These are phyloP conservation scores for Candida quercuum DNA, from an alignment of 805 yeast species.

Conservation along the genomic window DNA sequence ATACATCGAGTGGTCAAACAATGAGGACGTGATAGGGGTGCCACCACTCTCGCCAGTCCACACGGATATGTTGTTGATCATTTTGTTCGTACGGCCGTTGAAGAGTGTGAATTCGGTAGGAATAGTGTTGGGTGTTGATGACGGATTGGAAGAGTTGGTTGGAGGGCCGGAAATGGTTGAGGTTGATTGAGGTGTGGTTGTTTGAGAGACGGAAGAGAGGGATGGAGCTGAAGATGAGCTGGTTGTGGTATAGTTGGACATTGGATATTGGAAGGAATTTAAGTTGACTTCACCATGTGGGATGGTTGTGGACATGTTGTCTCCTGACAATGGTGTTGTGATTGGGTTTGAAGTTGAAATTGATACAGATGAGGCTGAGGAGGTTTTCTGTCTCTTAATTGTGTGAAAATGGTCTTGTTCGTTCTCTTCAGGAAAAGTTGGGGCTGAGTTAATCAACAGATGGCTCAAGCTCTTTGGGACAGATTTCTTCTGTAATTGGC, in stretches of 20 bases:
- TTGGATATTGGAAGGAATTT: slow-evolving; percentile 16
- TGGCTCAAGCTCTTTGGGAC: slow-evolving; percentile 53
- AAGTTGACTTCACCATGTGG: slow-evolving; percentile 13
- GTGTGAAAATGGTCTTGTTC: slow-evolving; percentile 7
- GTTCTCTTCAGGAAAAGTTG: slow-evolving; percentile 24
- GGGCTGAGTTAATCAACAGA: slow-evolving; percentile 37
- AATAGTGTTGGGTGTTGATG: slow-evolving; percentile 14
- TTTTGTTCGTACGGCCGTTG: slow-evolving; percentile 46
- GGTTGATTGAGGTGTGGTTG: neutral
- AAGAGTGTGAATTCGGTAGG: slow-evolving; percentile 18
- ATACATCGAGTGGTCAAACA: slow-evolving; percentile 21
- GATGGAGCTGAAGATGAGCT: slow-evolving; percentile 5
- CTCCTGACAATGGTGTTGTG: slow-evolving; percentile 2
- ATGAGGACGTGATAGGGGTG: slow-evolving; percentile 16
- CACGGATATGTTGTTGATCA: slow-evolving; percentile 55
- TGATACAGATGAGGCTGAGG: neutral
- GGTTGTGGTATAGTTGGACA: slow-evolving; percentile 3
- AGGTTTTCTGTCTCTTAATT: neutral
- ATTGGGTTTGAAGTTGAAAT: slow-evolving; percentile 2
- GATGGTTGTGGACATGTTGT: slow-evolving; percentile 5
- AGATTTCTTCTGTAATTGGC: slow-evolving; percentile 43
- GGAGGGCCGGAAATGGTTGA: neutral
- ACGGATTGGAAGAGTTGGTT: slow-evolving; percentile 9
- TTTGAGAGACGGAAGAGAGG: neutral
- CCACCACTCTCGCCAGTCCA: slow-evolving; percentile 50